These are phyloP conservation scores for Apiospora arundinis DNA, from an alignment of 2,329 filamentous ascomycete species.

Conservation along the genomic window DNA sequence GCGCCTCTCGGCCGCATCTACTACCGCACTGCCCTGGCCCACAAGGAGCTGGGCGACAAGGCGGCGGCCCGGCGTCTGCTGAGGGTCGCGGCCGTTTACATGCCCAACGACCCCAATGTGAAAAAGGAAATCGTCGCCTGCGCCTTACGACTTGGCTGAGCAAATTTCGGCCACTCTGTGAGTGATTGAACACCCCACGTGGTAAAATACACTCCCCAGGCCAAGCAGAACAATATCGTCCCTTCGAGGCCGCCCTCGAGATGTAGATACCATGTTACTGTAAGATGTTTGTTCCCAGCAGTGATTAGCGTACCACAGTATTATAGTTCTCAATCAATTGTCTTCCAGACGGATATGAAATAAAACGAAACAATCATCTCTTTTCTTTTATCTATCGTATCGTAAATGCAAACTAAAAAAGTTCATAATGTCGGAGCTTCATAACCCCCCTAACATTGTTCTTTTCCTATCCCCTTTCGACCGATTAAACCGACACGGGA, in stretches of 20 bases:
- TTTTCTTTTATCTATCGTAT: slow-evolving; percentile 13
- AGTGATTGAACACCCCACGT: background rate
- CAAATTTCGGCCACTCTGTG: background rate
- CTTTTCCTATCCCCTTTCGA: too few species aligned
- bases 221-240: background rate
- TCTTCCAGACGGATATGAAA: background rate
- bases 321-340: background rate
- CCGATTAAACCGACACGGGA: background rate
- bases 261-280: too few species aligned
- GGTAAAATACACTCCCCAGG: too few species aligned
- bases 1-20: slow-evolving; percentile 56
- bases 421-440: slow-evolving; percentile 5
- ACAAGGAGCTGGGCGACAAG: slow-evolving; percentile 37
- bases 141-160: slow-evolving; percentile 27
- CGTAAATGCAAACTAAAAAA: background rate
- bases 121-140: slow-evolving; percentile 30
- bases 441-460: background rate
- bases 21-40: slow-evolving; percentile 53
- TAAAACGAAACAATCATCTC: background rate
- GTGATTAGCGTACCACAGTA: background rate
- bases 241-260: background rate
- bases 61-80: slow-evolving; percentile 31
- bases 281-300: background rate
- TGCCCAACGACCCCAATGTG: slow-evolving; percentile 33
- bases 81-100: slow-evolving; percentile 33